phyloP scores from a whole-genome alignment of 345 rosid species.

The Erucastrum elatum region DNA sequence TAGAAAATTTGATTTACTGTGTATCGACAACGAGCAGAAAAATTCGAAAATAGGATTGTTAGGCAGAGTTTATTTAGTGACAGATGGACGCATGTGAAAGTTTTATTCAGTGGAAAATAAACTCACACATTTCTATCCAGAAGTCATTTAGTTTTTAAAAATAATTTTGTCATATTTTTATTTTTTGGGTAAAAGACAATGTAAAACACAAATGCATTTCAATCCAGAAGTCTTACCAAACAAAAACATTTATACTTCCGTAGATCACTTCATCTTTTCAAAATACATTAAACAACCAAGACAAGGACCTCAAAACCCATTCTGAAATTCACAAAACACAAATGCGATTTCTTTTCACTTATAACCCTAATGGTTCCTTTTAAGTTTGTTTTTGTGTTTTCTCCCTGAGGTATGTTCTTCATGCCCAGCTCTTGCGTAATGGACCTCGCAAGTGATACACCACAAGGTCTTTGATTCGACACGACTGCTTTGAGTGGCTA shows the following conservation, averaged over 20 bases:
- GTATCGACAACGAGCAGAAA: too few species aligned
- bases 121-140: too few species aligned
- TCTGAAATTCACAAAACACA: background rate
- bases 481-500: background rate
- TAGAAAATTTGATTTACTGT: too few species aligned
- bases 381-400: constrained; percentile 2
- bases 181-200: too few species aligned
- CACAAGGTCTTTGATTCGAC: background rate
- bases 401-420: background rate
- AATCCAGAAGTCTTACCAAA: background rate
- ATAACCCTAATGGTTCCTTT: background rate
- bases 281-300: background rate
- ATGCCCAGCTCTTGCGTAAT: background rate
- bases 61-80: too few species aligned
- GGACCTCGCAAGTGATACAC: background rate
- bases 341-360: background rate
- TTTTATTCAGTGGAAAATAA: too few species aligned
- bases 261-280: background rate
- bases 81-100: too few species aligned
- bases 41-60: too few species aligned
- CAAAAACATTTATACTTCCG: background rate
- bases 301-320: background rate
- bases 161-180: too few species aligned
- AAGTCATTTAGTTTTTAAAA: too few species aligned
- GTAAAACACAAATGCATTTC: too few species aligned